Evolutionary conservation across 1,284 basidiomycete species (phyloP).

Genomic region (Cryptococcus sp.): DNA sequence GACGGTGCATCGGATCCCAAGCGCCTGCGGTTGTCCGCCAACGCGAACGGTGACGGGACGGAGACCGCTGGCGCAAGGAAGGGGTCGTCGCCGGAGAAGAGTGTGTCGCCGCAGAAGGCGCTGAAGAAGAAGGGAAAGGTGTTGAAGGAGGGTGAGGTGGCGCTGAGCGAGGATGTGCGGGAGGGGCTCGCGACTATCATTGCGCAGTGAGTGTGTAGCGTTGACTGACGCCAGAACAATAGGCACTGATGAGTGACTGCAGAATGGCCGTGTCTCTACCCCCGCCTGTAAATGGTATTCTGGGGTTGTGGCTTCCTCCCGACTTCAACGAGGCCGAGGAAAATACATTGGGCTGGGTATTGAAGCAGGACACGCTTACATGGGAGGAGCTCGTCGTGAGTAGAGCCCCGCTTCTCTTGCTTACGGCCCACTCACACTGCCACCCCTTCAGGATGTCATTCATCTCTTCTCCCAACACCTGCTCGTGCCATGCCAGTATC

Average conservation of each 20-base stretch:
- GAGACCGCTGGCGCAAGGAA: no score
- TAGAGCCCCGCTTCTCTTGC: neutral
- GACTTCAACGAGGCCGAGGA: constrained; percentile 36
- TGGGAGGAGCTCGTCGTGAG: constrained; percentile 41
- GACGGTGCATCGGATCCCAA: neutral
- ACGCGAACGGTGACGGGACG: no score
- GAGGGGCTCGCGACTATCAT: constrained; percentile 37
- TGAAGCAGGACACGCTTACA: constrained; percentile 34
- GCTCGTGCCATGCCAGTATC: constrained; percentile 39
- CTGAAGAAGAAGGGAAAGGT: neutral
- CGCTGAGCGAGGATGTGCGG: constrained; percentile 26
- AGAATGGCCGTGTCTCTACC: constrained; percentile 44
- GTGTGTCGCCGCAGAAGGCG: neutral
- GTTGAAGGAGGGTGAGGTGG: constrained; percentile 6
- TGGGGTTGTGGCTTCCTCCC: constrained; percentile 38
- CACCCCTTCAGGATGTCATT: constrained; percentile 27
- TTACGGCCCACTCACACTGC: constrained; percentile 7
- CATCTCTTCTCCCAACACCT: constrained; percentile 43
- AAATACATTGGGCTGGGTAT: constrained; percentile 40
- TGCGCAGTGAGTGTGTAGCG: constrained; percentile 25
- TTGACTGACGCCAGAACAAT: neutral
- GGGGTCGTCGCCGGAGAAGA: neutral
- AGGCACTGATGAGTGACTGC: neutral
- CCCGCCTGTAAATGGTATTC: constrained; percentile 33
- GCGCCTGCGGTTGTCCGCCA: no score